Conservation (phyloP, 2,329 filamentous ascomycete genomes). For the Aureobasidium sp. region DNA sequence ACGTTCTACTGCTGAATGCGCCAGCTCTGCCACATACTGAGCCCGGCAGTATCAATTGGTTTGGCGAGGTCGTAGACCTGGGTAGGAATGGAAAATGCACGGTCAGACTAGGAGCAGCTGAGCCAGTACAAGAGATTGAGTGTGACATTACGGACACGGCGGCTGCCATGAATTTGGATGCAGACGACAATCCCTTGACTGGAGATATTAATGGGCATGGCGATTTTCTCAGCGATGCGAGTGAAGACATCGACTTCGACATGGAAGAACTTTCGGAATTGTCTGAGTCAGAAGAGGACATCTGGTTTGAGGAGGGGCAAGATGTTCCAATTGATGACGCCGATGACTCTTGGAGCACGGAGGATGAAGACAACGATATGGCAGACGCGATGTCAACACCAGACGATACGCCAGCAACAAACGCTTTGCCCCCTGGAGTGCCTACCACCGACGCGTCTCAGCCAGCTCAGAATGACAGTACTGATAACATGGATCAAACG, state of each 20-base stretch:
- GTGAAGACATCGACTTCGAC: background rate
- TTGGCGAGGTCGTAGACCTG: conserved; percentile 51
- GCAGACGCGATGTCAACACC: background rate
- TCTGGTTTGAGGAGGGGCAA: conserved; percentile 14
- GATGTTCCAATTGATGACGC: conserved; percentile 12
- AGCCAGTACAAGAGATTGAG: conserved; percentile 43
- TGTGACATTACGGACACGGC: conserved; percentile 7
- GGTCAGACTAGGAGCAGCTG: conserved; percentile 46
- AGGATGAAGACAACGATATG: conserved; percentile 9
- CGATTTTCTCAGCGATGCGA: conserved; percentile 2
- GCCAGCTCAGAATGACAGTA: background rate
- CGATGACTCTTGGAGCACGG: conserved; percentile 18
- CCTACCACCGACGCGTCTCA: conserved; percentile 16
- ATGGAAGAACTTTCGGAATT: background rate
- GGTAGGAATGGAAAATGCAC: conserved; percentile 46
- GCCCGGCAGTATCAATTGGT: conserved; percentile 37
- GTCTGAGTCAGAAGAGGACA: background rate
- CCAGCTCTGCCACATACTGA: background rate
- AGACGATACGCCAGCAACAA: background rate
- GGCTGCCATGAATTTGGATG: background rate
- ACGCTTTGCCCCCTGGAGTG: background rate
- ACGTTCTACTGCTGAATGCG: conserved; percentile 41
- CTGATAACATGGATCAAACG: conserved; percentile 16
- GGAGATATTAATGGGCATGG: background rate
- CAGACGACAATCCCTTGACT: background rate